Conservation (phyloP, 495 filamentous ascomycete species). For the Penicillium cinerascens region DNA sequence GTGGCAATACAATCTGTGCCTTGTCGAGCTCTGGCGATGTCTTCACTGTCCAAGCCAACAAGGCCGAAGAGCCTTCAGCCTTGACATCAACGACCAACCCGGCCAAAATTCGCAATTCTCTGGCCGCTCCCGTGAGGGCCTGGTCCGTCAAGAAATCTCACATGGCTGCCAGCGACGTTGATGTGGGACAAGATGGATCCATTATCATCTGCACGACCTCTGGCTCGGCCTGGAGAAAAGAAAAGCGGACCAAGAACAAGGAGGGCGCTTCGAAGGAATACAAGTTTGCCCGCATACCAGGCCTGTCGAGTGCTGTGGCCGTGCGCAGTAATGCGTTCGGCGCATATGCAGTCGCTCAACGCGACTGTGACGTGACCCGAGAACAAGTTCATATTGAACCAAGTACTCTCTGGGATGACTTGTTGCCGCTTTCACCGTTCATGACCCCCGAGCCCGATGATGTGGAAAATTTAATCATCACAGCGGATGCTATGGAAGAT, state of each 20-base stretch:
- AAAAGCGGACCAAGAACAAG: constrained; percentile 76
- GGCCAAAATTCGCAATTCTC: constrained; percentile 71
- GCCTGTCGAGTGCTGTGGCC: constrained; percentile 74
- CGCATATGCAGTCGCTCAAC: constrained; percentile 81
- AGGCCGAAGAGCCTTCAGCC: constrained; percentile 53
- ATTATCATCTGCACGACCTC: constrained; percentile 91
- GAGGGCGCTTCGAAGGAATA: constrained; percentile 70
- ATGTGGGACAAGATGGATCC: constrained; percentile 87
- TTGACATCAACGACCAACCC: constrained; percentile 83
- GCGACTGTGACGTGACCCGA: constrained; percentile 77
- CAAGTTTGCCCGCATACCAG: constrained; percentile 87
- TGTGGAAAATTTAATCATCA: constrained; percentile 14
- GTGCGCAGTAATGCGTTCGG: constrained; percentile 86
- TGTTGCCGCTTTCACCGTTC: constrained; percentile 67
- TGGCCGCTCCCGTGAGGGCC: constrained; percentile 70
- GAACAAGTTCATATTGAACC: constrained; percentile 65
- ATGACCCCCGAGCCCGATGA: constrained; percentile 11
- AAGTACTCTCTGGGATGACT: constrained; percentile 68
- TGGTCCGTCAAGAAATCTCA: constrained; percentile 78
- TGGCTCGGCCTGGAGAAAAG: constrained; percentile 85
- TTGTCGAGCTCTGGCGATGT: constrained; percentile 79
- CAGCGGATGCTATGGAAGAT: constrained; percentile 13
- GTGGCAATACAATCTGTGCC: constrained; percentile 86
- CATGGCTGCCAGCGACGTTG: constrained; percentile 83
- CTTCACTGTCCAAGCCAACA: constrained; percentile 74